phyloP scores from a whole-genome alignment of 2,329 filamentous ascomycete species.

The Dendrostoma leiphaemia region DNA sequence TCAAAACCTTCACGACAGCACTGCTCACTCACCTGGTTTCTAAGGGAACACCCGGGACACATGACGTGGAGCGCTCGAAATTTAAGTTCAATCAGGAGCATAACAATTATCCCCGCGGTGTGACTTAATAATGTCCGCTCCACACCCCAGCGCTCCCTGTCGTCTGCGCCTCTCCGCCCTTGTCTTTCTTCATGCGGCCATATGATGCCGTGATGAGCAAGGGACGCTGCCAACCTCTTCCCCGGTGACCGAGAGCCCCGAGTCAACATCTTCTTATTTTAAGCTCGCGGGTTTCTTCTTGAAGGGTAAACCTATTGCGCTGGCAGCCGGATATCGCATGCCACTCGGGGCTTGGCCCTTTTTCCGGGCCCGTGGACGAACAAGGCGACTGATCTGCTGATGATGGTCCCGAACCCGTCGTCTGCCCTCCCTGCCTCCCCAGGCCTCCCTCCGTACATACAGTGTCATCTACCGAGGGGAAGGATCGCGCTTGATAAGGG shows the following conservation, averaged over 20 bases:
- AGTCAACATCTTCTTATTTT: neutral
- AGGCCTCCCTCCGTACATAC: too few relatives aligned
- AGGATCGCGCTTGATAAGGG: too few relatives aligned
- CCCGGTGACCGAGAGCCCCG: neutral
- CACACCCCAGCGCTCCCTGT: neutral
- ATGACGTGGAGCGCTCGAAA: neutral
- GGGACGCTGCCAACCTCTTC: neutral
- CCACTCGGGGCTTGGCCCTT: too few relatives aligned
- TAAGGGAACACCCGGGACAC: too few relatives aligned
- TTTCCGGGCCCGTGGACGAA: neutral
- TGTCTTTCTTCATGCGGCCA: neutral
- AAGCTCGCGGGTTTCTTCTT: neutral
- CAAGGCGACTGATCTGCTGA: neutral
- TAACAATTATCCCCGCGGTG: neutral
- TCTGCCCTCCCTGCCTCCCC: too few relatives aligned
- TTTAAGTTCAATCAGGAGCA: neutral
- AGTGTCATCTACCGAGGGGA: too few relatives aligned
- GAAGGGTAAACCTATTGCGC: neutral
- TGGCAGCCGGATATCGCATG: neutral
- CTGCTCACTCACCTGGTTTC: neutral
- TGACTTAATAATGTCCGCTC: neutral
- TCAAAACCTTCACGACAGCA: neutral
- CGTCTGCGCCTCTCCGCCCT: too few relatives aligned
- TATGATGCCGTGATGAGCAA: neutral
- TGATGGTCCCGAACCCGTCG: too few relatives aligned